These are phyloP conservation scores for Rhodotorula taiwanensis DNA, from an alignment of 768 basidiomycete genomes.

Conservation along the genomic window DNA sequence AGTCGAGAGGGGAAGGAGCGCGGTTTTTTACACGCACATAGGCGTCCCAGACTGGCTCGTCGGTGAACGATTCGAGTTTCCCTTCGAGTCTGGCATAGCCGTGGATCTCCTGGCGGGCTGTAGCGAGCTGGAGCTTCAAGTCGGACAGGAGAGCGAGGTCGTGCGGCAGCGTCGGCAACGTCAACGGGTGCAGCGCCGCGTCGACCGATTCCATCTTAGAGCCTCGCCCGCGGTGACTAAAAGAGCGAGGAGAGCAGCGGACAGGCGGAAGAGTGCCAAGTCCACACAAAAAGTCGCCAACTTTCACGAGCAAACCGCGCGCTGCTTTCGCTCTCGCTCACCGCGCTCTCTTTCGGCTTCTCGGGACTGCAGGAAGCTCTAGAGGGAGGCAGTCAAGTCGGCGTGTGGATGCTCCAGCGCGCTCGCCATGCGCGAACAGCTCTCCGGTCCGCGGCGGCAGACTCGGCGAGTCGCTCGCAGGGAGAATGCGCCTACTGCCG, in stretches of 20 bases:
- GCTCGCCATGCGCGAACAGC: conserved; percentile 8
- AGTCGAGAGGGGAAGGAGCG: background rate
- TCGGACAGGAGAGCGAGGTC: background rate
- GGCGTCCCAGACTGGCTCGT: conserved; percentile 31
- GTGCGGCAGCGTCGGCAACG: conserved; percentile 25
- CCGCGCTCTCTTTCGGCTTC: too few species aligned
- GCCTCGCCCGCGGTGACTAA: too few species aligned
- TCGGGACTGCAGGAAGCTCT: too few species aligned
- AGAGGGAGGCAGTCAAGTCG: background rate
- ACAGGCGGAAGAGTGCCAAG: too few species aligned
- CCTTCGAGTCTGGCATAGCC: background rate
- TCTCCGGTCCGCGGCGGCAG: background rate
- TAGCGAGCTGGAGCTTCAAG: conserved; percentile 7
- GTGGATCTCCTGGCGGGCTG: background rate
- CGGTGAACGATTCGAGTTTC: conserved; percentile 24
- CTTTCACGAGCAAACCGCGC: too few species aligned
- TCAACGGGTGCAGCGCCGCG: conserved; percentile 11
- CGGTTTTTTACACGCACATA: conserved; percentile 9
- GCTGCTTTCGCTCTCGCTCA: too few species aligned
- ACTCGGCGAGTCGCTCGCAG: too few species aligned
- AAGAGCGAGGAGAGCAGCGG: too few species aligned
- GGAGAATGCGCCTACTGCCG: background rate
- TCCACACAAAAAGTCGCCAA: too few species aligned
- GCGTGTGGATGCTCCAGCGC: conserved; percentile 11
- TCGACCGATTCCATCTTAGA: background rate